These are phyloP conservation scores for Staphylotrichum tortipilum DNA, from an alignment of 495 filamentous ascomycete species.

Conservation along the genomic window DNA sequence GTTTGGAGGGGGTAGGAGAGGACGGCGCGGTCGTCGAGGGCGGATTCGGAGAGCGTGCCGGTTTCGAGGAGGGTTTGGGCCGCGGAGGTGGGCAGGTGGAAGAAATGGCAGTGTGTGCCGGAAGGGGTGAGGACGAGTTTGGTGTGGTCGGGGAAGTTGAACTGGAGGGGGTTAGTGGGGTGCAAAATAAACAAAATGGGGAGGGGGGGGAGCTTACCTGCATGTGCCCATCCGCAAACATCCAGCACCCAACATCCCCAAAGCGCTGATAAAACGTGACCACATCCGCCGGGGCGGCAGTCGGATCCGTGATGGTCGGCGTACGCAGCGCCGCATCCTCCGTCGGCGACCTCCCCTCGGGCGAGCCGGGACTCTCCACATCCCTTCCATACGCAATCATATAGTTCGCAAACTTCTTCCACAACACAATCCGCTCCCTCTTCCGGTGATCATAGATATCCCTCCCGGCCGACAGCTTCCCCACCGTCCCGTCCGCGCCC, in stretches of 20 bases:
- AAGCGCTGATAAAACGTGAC: constrained; percentile 85
- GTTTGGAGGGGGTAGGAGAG: constrained; percentile 54
- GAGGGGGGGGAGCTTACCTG: constrained; percentile 29
- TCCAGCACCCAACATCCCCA: constrained; percentile 83
- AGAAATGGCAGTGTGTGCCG: constrained; percentile 74
- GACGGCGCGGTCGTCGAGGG: constrained; percentile 52
- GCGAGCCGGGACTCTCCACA: constrained; percentile 30
- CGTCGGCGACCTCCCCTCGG: neutral
- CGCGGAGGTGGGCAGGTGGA: constrained; percentile 65
- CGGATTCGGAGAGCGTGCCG: constrained; percentile 56
- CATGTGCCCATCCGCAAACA: constrained; percentile 77
- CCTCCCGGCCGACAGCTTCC: constrained; percentile 43
- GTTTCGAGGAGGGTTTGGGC: constrained; percentile 52
- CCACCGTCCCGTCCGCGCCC: constrained; percentile 43
- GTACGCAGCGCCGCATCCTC: constrained; percentile 40
- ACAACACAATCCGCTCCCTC: constrained; percentile 65
- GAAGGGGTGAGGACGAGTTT: constrained; percentile 75
- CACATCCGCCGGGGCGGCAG: constrained; percentile 47
- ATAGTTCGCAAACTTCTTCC: constrained; percentile 90
- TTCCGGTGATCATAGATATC: constrained; percentile 60
- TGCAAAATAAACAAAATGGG: neutral
- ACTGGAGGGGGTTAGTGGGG: constrained; percentile 28
- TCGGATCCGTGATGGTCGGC: constrained; percentile 42
- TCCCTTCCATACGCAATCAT: constrained; percentile 63
- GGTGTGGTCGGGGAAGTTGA: constrained; percentile 97